Percentiles rank a stretch among this genome's conserved stretches.
Evolutionary conservation across 2,329 filamentous ascomycete species (phyloP).

Genomic region (Arachnomyces sp.): DNA sequence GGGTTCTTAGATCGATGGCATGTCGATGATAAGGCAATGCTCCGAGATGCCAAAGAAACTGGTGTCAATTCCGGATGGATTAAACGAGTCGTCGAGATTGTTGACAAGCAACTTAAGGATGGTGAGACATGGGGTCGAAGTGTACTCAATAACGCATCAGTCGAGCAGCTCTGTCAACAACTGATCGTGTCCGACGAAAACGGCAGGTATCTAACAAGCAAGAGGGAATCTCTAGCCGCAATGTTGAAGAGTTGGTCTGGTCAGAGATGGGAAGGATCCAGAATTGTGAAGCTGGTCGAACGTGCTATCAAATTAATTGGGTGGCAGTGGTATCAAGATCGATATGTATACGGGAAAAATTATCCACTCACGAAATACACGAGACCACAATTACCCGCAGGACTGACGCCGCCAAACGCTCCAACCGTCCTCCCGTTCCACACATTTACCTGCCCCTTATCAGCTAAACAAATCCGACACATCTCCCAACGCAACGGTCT

Average conservation of each 20-base stretch:
- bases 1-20: constrained; percentile 86
- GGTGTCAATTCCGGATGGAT: constrained; percentile 69
- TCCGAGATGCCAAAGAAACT: constrained; percentile 63
- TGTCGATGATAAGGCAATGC: constrained; percentile 74
- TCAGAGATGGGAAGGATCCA: constrained; percentile 79
- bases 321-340: constrained; percentile 84
- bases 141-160: constrained; percentile 50
- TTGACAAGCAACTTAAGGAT: constrained; percentile 77
- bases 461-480: constrained; percentile 80
- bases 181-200: constrained; percentile 31
- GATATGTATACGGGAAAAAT: constrained; percentile 56
- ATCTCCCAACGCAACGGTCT: constrained; percentile 94
- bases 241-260: constrained; percentile 57
- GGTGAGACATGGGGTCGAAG: constrained; percentile 80
- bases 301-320: constrained; percentile 69
- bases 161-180: constrained; percentile 47
- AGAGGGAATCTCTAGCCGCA: constrained; percentile 22
- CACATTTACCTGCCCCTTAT: constrained; percentile 91
- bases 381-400: constrained; percentile 64
- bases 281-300: constrained; percentile 75
- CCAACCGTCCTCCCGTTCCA: constrained; percentile 96
- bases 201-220: constrained; percentile 19
- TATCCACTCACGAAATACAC: constrained; percentile 55
- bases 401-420: constrained; percentile 71
- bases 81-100: constrained; percentile 82